These are phyloP conservation scores for Neckera pumila DNA, from an alignment of 225 moss, liverwort and hornwort species.

Conservation along the genomic window DNA sequence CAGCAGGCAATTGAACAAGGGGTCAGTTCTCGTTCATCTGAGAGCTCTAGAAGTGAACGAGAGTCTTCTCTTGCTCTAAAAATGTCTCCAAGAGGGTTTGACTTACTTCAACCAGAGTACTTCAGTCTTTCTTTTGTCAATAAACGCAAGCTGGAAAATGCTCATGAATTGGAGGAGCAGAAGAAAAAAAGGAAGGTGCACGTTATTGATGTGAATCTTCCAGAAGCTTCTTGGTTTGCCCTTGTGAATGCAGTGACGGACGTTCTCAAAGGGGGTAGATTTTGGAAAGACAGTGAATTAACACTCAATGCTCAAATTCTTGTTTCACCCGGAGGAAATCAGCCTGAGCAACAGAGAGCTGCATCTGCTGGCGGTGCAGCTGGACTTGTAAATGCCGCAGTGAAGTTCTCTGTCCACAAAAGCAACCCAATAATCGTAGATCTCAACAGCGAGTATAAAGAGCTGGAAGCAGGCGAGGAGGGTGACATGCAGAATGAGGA, in stretches of 20 bases:
- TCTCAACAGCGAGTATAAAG: constrained; percentile 24
- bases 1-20: constrained; percentile 62
- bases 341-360: constrained; percentile 20
- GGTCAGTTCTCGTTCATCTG: constrained; percentile 17
- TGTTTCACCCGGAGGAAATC: constrained; percentile 30
- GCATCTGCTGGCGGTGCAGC: constrained; percentile 7
- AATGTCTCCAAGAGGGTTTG: constrained; percentile 58
- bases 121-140: constrained; percentile 65
- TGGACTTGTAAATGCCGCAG: constrained; percentile 48
- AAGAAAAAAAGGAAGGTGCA: constrained; percentile 57
- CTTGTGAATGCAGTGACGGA: constrained; percentile 56
- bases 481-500: constrained; percentile 6
- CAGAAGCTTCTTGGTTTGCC: constrained; percentile 73
- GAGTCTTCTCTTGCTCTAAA: constrained; percentile 28
- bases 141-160: constrained; percentile 57
- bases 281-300: constrained; percentile 37
- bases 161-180: constrained; percentile 31
- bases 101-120: constrained; percentile 76
- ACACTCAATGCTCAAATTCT: constrained; percentile 13
- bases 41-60: constrained; percentile 11
- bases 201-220: constrained; percentile 47
- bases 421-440: constrained; percentile 34
- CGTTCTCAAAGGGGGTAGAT: constrained; percentile 42
- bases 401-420: constrained; percentile 42
- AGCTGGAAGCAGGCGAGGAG: constrained; percentile 16